Conservation (phyloP, 495 filamentous ascomycete species). For the Daldinia bambusicola region DNA sequence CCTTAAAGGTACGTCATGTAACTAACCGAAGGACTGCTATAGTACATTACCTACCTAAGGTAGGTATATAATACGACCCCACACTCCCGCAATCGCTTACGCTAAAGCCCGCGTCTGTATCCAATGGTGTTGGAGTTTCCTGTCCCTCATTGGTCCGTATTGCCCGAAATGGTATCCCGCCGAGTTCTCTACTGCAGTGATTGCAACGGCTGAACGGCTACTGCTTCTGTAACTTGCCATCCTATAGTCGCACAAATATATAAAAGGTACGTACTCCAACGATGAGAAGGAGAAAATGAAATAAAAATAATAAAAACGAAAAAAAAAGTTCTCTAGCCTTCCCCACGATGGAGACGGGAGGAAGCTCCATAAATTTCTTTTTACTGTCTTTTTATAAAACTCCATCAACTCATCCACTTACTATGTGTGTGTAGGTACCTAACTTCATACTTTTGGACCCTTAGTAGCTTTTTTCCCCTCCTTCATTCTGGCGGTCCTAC, state of each 20-base stretch:
- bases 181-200: constrained; percentile 25
- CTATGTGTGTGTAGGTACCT: too few relatives aligned
- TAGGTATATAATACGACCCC: constrained; percentile 17
- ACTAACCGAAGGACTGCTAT: too few relatives aligned
- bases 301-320: too few relatives aligned
- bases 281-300: background rate
- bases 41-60: too few relatives aligned
- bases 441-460: constrained; percentile 4
- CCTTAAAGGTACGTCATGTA: too few relatives aligned
- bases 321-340: constrained; percentile 24
- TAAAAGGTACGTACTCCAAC: constrained; percentile 2
- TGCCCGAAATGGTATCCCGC: constrained; percentile 40
- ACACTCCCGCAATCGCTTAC: constrained; percentile 3
- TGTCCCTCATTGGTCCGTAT: constrained; percentile 29
- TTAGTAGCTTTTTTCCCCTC: constrained; percentile 1
- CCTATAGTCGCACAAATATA: background rate
- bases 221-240: background rate
- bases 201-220: constrained; percentile 16
- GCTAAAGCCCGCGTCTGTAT: background rate
- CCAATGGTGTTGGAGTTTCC: constrained; percentile 26
- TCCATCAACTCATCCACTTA: background rate
- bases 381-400: background rate
- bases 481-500: constrained; percentile 8
- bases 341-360: constrained; percentile 22
- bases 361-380: constrained; percentile 19